Percentiles rank a stretch among this genome's conserved stretches.
Evolutionary conservation across 108 stramenopile species (phyloP).

Genomic region (Cyclotella choctawhatcheeana): DNA sequence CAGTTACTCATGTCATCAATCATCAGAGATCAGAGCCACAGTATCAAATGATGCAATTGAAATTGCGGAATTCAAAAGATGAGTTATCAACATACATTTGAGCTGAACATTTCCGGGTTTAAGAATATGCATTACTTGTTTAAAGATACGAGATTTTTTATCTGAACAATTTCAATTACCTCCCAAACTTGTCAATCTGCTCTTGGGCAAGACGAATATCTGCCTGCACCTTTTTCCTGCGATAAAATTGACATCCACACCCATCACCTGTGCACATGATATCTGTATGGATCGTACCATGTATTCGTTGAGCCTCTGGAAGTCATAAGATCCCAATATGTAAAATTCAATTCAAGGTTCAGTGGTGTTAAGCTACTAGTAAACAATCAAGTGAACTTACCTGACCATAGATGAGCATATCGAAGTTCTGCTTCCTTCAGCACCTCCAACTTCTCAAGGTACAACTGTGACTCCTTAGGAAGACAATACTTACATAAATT

Average conservation of each 20-base stretch:
- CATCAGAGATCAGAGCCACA: too few species aligned
- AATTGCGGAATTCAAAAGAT: too few species aligned
- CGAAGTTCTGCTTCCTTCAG: slow-evolving; percentile 86
- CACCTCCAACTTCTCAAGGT: slow-evolving; percentile 85
- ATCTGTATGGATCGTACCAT: slow-evolving; percentile 97
- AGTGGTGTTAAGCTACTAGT: neutral
- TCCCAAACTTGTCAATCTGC: slow-evolving; percentile 91
- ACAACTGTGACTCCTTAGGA: slow-evolving; percentile 91
- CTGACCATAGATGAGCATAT: slow-evolving; percentile 91
- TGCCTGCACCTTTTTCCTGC: slow-evolving; percentile 97
- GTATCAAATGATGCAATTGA: too few species aligned
- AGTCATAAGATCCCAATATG: neutral
- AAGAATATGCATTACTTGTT: too few species aligned
- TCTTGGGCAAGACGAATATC: slow-evolving; percentile 93
- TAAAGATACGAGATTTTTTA: too few species aligned
- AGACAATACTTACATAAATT: slow-evolving; percentile 93
- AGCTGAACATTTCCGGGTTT: too few species aligned
- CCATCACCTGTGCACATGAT: slow-evolving; percentile 99
- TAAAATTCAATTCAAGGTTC: neutral
- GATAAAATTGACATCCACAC: slow-evolving; percentile 97
- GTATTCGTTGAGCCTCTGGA: slow-evolving; percentile 91
- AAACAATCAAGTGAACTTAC: neutral
- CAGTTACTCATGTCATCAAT: too few species aligned
- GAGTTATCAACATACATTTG: too few species aligned
- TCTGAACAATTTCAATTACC: slow-evolving; percentile 51